phyloP scores from a whole-genome alignment of 1,284 basidiomycete species.

The Pseudozyma hubeiensis region DNA sequence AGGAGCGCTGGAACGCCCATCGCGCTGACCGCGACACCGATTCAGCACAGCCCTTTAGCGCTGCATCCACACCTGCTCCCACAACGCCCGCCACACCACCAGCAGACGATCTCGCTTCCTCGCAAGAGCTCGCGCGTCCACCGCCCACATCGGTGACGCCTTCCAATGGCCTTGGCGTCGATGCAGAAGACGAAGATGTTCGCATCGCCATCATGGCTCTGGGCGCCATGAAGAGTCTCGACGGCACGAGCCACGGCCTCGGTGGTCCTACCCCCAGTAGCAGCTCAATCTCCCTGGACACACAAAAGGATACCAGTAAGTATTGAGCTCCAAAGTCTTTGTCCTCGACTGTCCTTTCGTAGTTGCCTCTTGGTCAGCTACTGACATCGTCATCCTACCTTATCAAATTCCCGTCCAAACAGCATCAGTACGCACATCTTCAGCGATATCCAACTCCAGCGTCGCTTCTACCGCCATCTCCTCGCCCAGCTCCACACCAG shows the following conservation, averaged over 20 bases:
- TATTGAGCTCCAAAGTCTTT: conserved; percentile 1
- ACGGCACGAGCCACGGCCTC: conserved; percentile 33
- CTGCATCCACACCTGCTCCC: conserved; percentile 45
- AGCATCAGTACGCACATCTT: conserved; percentile 40
- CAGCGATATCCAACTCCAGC: conserved; percentile 53
- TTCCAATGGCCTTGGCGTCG: conserved; percentile 41
- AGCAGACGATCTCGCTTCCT: conserved; percentile 32
- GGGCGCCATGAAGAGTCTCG: conserved; percentile 59
- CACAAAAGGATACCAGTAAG: conserved; percentile 26
- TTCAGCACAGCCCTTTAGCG: conserved; percentile 17
- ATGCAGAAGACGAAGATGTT: conserved; percentile 60
- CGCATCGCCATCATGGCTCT: conserved; percentile 60
- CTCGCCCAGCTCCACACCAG: conserved; percentile 55
- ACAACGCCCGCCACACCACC: conserved; percentile 42
- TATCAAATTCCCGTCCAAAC: neutral
- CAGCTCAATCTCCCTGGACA: conserved; percentile 24
- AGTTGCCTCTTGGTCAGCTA: neutral
- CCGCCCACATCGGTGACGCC: conserved; percentile 1
- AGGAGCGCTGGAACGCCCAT: conserved; percentile 46
- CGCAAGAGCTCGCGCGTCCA: conserved; percentile 18
- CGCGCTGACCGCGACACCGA: conserved; percentile 36
- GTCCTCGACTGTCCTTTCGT: too few species aligned
- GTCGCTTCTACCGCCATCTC: conserved; percentile 56
- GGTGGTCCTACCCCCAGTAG: conserved; percentile 18
- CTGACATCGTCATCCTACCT: neutral